A percentile compares a stretch with the other conserved stretches of the same genome.
phyloP scores from a whole-genome alignment of 495 filamentous ascomycete species.

The Cercophora samala region DNA sequence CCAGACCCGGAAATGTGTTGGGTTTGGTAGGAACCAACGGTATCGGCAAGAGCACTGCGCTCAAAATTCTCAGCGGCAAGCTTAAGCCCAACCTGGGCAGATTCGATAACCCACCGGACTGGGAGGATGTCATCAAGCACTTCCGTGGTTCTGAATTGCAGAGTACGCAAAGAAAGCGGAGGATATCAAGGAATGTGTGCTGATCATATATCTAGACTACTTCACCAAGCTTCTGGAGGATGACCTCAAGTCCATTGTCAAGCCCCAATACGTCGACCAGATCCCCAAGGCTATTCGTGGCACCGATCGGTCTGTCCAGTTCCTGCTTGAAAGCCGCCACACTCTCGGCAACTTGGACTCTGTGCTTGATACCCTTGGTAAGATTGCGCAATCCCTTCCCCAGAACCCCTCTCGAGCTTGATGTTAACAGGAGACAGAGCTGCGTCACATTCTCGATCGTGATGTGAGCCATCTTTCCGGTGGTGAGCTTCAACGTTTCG shows the following conservation, averaged over 20 bases:
- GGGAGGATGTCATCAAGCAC: slow-evolving; percentile 97
- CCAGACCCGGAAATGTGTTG: slow-evolving; percentile 91
- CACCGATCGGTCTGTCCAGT: slow-evolving; percentile 68
- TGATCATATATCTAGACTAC: slow-evolving; percentile 61
- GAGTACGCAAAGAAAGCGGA: slow-evolving; percentile 53
- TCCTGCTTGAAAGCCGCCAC: slow-evolving; percentile 67
- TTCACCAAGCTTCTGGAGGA: slow-evolving; percentile 98
- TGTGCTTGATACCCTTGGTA: slow-evolving; percentile 74
- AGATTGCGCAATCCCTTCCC: slow-evolving; percentile 37
- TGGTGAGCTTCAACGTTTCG: slow-evolving; percentile 96
- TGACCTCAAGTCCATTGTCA: slow-evolving; percentile 92
- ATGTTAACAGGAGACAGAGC: slow-evolving; percentile 53
- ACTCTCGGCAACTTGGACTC: slow-evolving; percentile 79
- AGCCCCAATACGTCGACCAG: slow-evolving; percentile 99
- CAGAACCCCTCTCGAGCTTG: not conserved
- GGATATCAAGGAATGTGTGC: slow-evolving; percentile 3
- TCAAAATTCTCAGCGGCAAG: slow-evolving; percentile 97
- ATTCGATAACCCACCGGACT: slow-evolving; percentile 95
- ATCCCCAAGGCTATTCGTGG: slow-evolving; percentile 87
- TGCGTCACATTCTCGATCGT: slow-evolving; percentile 80
- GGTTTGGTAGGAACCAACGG: slow-evolving; percentile 98
- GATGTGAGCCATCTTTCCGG: slow-evolving; percentile 87
- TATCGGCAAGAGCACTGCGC: slow-evolving; percentile 97
- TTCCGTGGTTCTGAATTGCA: slow-evolving; percentile 97
- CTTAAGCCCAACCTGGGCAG: slow-evolving; percentile 95